Conservation (phyloP, 805 yeast species). For the Candida incommunis region DNA sequence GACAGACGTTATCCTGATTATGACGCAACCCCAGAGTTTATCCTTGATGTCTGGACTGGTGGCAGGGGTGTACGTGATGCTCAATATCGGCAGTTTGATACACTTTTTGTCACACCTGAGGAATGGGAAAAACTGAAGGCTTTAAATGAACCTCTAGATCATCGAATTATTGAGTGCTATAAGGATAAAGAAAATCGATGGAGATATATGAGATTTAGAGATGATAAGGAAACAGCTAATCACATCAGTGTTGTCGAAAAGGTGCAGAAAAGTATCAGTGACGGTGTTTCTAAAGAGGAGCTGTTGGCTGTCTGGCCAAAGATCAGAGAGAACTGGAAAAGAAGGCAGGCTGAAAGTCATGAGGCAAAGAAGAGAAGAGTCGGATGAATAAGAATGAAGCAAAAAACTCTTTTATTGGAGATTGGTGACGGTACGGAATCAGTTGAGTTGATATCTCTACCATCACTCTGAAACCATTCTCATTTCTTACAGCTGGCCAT, state of each 20-base stretch:
- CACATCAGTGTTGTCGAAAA: conserved; percentile 69
- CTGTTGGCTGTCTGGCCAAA: conserved; percentile 40
- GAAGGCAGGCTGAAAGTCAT: conserved; percentile 22
- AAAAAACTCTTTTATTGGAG: too few relatives aligned
- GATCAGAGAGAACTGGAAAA: conserved; percentile 50
- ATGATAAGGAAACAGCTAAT: conserved; percentile 83
- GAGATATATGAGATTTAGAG: conserved; percentile 80
- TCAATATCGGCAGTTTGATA: conserved; percentile 48
- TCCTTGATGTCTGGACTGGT: conserved; percentile 71
- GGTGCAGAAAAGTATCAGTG: conserved; percentile 71
- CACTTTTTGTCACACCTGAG: conserved; percentile 44
- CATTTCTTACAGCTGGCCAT: too few relatives aligned
- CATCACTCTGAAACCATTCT: too few relatives aligned
- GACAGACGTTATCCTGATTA: conserved; percentile 51
- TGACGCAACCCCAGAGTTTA: conserved; percentile 60
- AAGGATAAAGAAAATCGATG: conserved; percentile 56
- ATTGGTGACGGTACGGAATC: too few relatives aligned
- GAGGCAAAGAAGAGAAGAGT: background rate
- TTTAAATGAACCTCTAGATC: conserved; percentile 70
- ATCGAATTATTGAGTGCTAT: conserved; percentile 76
- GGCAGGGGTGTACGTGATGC: conserved; percentile 21
- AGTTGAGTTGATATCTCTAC: too few relatives aligned
- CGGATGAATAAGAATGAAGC: too few relatives aligned
- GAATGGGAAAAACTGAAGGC: conserved; percentile 71
- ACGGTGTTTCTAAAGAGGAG: conserved; percentile 73